A percentile compares a stretch with the other conserved stretches of the same genome.
phyloP scores from a whole-genome alignment of 345 rosid genomes.

The Hibiscus tridactylites region DNA sequence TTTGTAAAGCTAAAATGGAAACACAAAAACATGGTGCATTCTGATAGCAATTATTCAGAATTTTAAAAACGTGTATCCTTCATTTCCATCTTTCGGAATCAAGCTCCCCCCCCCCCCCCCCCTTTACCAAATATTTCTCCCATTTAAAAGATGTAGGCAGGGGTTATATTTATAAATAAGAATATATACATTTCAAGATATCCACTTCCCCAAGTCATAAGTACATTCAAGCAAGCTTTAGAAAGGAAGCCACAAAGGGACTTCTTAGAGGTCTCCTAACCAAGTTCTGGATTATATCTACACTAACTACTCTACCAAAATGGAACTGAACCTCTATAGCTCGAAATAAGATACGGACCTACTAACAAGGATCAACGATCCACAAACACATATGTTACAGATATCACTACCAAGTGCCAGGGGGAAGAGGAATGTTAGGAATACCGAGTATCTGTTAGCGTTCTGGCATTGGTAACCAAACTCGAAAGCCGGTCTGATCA shows the following conservation, averaged over 20 bases:
- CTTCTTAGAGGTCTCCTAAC: conserved; percentile 15
- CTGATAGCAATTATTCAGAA: no score
- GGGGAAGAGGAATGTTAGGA: conserved; percentile 15
- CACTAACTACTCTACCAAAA: conserved; percentile 30
- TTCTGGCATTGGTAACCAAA: conserved; percentile 2
- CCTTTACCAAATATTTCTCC: no score
- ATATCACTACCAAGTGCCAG: conserved; percentile 8
- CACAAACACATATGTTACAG: conserved; percentile 31
- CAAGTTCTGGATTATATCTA: conserved; percentile 29
- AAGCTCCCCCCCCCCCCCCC: no score
- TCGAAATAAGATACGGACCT: conserved; percentile 11
- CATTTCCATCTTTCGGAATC: no score
- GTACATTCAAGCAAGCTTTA: conserved; percentile 26
- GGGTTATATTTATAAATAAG: conserved; percentile 6
- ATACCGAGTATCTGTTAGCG: conserved; percentile 25
- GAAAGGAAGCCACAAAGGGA: conserved; percentile 10
- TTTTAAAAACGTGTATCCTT: no score
- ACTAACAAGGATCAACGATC: conserved; percentile 24
- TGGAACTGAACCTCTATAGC: conserved; percentile 37
- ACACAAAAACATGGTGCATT: neutral
- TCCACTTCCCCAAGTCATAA: conserved; percentile 33
- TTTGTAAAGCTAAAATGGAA: neutral
- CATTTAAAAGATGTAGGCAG: neutral
- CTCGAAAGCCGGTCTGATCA: neutral
- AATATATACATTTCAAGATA: conserved; percentile 29